phyloP scores from a whole-genome alignment of 1,139 yeast species.

The Maudiozyma humilis region DNA sequence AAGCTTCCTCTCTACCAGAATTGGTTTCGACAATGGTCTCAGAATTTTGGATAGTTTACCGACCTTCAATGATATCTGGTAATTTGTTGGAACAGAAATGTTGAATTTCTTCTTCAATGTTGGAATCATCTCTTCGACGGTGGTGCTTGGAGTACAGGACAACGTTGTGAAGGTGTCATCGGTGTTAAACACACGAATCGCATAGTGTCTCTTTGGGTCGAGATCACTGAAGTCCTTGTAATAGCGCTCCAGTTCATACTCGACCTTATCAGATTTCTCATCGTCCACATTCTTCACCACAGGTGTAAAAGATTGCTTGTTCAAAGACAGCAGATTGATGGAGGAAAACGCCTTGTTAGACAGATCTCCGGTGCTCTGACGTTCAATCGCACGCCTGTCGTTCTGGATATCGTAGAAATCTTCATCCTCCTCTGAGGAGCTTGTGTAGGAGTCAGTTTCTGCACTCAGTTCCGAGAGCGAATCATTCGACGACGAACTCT shows the following conservation, averaged over 20 bases:
- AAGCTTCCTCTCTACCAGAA: constrained; percentile 66
- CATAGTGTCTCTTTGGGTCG: constrained; percentile 28
- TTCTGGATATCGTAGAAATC: constrained; percentile 9
- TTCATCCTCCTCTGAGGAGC: constrained; percentile 9
- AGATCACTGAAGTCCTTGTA: constrained; percentile 30
- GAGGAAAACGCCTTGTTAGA: constrained; percentile 8
- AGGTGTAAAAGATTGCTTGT: constrained; percentile 4
- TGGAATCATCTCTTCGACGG: constrained; percentile 65
- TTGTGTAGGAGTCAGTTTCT: constrained; percentile 7
- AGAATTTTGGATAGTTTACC: constrained; percentile 75
- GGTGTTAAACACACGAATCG: constrained; percentile 61
- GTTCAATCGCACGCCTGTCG: constrained; percentile 1
- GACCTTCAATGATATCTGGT: constrained; percentile 68
- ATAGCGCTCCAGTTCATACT: constrained; percentile 28
- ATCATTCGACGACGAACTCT: constrained; percentile 8
- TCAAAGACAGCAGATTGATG: constrained; percentile 3
- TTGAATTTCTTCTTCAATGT: constrained; percentile 63
- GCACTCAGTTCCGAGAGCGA: constrained; percentile 7
- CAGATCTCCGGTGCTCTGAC: not conserved
- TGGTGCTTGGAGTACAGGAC: constrained; percentile 61
- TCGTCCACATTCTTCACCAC: constrained; percentile 19
- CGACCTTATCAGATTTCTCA: constrained; percentile 33
- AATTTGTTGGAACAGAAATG: constrained; percentile 59
- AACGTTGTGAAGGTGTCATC: constrained; percentile 80
- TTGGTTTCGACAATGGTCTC: constrained; percentile 66